Evolutionary conservation across 768 basidiomycete species (phyloP).

Genomic region (Mycena kentingensis): DNA sequence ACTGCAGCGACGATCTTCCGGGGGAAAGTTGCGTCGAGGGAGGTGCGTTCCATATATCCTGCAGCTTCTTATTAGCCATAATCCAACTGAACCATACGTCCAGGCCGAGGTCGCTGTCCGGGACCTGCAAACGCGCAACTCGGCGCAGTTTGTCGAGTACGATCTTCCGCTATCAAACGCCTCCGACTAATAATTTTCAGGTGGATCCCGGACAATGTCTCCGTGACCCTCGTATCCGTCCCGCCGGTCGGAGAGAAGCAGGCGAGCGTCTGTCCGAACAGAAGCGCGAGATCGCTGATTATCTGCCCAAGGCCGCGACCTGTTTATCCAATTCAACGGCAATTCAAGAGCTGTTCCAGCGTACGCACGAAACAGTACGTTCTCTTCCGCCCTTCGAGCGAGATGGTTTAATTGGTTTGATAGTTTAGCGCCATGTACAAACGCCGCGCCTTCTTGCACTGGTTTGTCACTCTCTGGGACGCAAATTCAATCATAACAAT

Average conservation of each 20-base stretch:
- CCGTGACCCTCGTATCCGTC: slow-evolving; percentile 78
- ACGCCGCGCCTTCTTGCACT: slow-evolving; percentile 84
- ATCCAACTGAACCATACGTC: no score
- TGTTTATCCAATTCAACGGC: slow-evolving; percentile 78
- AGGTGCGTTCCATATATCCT: slow-evolving; percentile 51
- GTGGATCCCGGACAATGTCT: slow-evolving; percentile 92
- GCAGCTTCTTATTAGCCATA: no score
- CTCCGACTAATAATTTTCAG: background rate
- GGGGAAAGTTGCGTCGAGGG: slow-evolving; percentile 76
- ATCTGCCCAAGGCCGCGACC: slow-evolving; percentile 55
- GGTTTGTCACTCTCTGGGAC: slow-evolving; percentile 52
- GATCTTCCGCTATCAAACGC: slow-evolving; percentile 24
- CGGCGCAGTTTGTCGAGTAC: slow-evolving; percentile 78
- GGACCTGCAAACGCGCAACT: slow-evolving; percentile 76
- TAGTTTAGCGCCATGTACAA: slow-evolving; percentile 84
- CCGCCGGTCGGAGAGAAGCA: slow-evolving; percentile 80
- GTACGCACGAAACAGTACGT: slow-evolving; percentile 62
- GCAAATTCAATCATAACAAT: no score
- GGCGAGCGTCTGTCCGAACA: slow-evolving; percentile 38
- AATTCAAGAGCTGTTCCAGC: slow-evolving; percentile 84
- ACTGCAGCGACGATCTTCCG: slow-evolving; percentile 89
- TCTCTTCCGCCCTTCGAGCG: background rate
- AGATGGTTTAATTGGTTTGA: slow-evolving; percentile 5
- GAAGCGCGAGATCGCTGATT: background rate
- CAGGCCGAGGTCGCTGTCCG: slow-evolving; percentile 66